Base-by-base conservation (phyloP, 768 basidiomycete species). In the Lanmaoa pseudosensibilis region DNA sequence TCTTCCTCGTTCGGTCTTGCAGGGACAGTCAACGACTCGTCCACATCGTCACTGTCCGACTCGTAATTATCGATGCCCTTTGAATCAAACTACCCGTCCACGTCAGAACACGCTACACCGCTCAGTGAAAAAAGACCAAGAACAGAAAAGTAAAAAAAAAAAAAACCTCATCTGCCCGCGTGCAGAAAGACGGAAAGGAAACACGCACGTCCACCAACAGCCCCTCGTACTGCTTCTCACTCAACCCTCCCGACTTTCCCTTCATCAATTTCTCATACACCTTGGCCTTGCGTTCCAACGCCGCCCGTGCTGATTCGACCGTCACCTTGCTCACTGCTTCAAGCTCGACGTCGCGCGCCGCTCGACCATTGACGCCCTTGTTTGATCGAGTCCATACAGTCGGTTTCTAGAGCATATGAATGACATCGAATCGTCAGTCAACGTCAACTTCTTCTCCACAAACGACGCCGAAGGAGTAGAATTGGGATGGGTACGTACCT, bases 241-340 rank as follows among this genome's bases (percentile, higher is more conserved):
- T 87, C 65, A 94, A 66, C 4, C 92, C 91, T 1, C 86, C 91
- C 12, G 83, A 83, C 70, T 90, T 88, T 13, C 92, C 92, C 63
- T 83, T 86, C 66, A 78, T 74, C 37, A 94, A 68, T 67, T 92
- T 86, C 12, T 92, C 87, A 62, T 94, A 94, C 46, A 90, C 82
- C 70, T 83, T 82, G 4, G 89, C 84, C 68, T 94, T 94, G 55
- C 86, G 79, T 69, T 92, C 88, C 36, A 94, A 73, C 2, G 80
- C 80, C 2, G 85, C 85, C 15, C 84, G 83, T 18, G 87, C 86
- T 1, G 84, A 83, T 52, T 94, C 91, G 12, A 89, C 69, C 0
- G 87, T 90, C 18, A 85, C 84, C 63, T 77, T 83, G 73, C 83
- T 85, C 54, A 90, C 73, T 37, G 75, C 83, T 60, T 91, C 90